A percentile compares a stretch with the other conserved stretches of the same genome.
Evolutionary conservation across 768 basidiomycete species (phyloP).

Genomic region (Phaffia australis): DNA sequence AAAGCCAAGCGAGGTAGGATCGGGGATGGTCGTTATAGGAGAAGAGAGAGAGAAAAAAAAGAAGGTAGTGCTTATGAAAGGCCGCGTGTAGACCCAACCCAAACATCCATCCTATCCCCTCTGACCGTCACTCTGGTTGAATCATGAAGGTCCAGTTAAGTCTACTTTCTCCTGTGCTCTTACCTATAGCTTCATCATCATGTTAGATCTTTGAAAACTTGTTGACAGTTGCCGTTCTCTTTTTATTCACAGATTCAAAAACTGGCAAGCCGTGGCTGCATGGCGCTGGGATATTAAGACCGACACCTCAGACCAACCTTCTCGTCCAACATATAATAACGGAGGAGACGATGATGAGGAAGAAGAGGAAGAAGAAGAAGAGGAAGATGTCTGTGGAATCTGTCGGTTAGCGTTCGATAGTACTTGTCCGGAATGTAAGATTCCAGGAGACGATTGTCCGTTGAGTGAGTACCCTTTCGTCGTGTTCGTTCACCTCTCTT

Average conservation of each 20-base stretch:
- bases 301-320: conserved; percentile 1
- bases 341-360: conserved; percentile 38
- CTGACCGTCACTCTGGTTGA: conserved; percentile 11
- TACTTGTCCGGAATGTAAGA: conserved; percentile 89
- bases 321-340: conserved; percentile 34
- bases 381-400: conserved; percentile 32
- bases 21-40: neutral
- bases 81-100: neutral
- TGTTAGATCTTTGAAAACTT: neutral
- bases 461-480: conserved; percentile 50
- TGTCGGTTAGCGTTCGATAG: conserved; percentile 67
- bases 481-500: conserved; percentile 16
- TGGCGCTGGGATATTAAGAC: conserved; percentile 63
- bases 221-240: neutral
- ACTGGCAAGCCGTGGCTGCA: conserved; percentile 77
- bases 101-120: neutral
- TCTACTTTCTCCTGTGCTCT: too few species aligned
- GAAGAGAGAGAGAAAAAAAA: neutral
- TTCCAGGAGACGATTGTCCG: conserved; percentile 92
- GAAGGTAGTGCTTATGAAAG: neutral
- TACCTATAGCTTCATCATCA: neutral
- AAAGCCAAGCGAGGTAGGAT: neutral
- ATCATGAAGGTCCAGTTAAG: conserved; percentile 22
- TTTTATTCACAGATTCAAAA: conserved; percentile 48
- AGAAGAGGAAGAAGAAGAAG: conserved; percentile 42